phyloP scores from a whole-genome alignment of 495 filamentous ascomycete species.

The Penicillium cataractarum region DNA sequence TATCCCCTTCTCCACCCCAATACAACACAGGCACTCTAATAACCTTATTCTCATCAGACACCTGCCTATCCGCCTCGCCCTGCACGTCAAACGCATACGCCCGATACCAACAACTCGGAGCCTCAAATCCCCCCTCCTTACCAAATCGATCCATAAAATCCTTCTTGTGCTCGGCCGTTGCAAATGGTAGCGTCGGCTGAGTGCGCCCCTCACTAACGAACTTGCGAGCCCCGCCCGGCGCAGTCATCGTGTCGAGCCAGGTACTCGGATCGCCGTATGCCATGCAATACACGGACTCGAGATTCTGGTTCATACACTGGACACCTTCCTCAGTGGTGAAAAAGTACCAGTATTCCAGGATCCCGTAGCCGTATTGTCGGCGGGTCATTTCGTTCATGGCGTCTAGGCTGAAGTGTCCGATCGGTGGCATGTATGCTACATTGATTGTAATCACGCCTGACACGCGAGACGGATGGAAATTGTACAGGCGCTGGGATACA shows the following conservation, averaged over 20 bases:
- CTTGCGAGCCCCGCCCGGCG: not conserved
- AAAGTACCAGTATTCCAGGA: not conserved
- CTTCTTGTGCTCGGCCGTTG: not conserved
- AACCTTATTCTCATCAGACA: not conserved
- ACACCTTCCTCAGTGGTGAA: not conserved
- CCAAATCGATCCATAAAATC: not conserved
- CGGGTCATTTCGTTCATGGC: not conserved
- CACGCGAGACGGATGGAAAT: not conserved
- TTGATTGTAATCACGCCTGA: not conserved
- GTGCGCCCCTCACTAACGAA: not conserved
- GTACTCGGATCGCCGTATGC: not conserved
- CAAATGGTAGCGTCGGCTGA: not conserved
- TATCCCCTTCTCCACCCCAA: conserved; percentile 4
- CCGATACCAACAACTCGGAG: not conserved
- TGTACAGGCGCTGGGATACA: not conserved
- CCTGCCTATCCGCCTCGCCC: not conserved
- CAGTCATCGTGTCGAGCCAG: not conserved
- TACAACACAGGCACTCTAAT: not conserved
- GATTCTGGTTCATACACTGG: not conserved
- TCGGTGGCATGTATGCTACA: not conserved
- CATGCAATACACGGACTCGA: conserved; percentile 3
- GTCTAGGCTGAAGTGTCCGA: not conserved
- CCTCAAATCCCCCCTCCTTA: not conserved
- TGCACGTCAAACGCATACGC: not conserved
- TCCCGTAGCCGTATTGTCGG: not conserved